Conservation (phyloP, 140 eudicot genomes). For the Oenanthe javanica region DNA sequence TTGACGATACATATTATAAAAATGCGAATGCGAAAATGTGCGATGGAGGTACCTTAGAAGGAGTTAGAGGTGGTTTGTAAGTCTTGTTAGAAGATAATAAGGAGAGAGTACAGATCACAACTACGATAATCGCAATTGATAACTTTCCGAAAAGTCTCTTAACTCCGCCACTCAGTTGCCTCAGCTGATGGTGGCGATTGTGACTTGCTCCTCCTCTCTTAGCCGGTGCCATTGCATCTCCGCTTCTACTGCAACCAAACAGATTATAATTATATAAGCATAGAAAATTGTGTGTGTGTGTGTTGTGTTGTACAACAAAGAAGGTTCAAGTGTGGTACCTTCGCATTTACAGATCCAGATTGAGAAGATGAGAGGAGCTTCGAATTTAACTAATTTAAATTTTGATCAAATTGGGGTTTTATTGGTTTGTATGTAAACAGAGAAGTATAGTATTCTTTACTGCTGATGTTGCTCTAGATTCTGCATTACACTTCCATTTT, state of each 20-base stretch:
- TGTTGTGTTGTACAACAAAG: background rate
- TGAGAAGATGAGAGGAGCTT: background rate
- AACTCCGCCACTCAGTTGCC: slow-evolving; percentile 9
- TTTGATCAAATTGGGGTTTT: background rate
- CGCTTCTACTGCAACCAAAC: background rate
- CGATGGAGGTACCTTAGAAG: background rate
- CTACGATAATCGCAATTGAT: background rate
- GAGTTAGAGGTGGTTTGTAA: background rate
- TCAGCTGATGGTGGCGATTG: slow-evolving; percentile 5
- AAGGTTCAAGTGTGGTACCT: background rate
- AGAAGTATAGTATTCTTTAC: background rate
- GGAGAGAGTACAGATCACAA: slow-evolving; percentile 5
- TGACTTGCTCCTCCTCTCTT: background rate
- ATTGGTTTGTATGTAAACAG: background rate
- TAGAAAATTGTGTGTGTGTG: background rate
- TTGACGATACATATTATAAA: background rate
- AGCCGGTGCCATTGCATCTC: slow-evolving; percentile 6
- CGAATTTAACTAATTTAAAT: background rate
- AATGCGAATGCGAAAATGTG: no score
- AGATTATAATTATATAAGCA: background rate
- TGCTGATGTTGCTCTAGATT: background rate
- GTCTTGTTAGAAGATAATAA: background rate
- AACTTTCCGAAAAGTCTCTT: slow-evolving; percentile 1
- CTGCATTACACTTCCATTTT: background rate
- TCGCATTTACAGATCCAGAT: slow-evolving; percentile 7